Evolutionary conservation across 192 early-diverging fungal genomes (phyloP), one percentile per base, ranked within the genome.

Genomic region (Backusella psychrophila): DNA sequence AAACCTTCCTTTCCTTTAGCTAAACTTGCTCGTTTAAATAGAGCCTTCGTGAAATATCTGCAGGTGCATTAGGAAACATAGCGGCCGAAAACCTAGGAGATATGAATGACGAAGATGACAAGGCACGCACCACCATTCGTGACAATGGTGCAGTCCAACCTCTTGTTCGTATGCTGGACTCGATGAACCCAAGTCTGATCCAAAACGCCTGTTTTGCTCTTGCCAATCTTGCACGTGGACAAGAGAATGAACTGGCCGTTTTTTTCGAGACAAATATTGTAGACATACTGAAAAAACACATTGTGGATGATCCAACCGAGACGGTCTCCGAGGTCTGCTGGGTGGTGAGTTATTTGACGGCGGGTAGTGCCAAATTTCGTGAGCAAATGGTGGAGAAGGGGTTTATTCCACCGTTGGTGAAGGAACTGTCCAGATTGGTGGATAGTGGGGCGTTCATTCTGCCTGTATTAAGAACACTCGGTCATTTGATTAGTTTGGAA

Each of bases 21-120:
- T 6, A n/a, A 56, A 12, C 6, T 52, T 4, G 5, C 19, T 17
- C 49, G 29, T 29, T 52, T 4, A 12, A 63, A 29, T 5, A 63
- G 56, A 63, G 9, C 0, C 56, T 63, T 63, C 56, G 56, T 63
- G 56, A 63, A 77, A 93, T 95, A 80, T 93, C 96, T 29, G 94
- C 93, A 6, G 96, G 96, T 94, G 94, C 96, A 4, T 81, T 98
- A 6, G 97, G 97, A 7, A 97, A 98, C 80, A 91, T 98, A 85
- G 97, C 97, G 1, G 94, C 93, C 0, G 78, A 80, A 63, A 74
- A 74, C 41, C 35, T 75, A 5, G 78, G 74, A 1, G 42, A 71
- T 52, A 80, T 75, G 74, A 42, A 65, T 12, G 74, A 65, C 1
- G 96, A 98, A 80, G 88, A 86, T n/a, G 87, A 92, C 15, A 72